Conservation (phyloP, 2,329 filamentous ascomycete genomes). For the Xenoacremonium recifei region DNA sequence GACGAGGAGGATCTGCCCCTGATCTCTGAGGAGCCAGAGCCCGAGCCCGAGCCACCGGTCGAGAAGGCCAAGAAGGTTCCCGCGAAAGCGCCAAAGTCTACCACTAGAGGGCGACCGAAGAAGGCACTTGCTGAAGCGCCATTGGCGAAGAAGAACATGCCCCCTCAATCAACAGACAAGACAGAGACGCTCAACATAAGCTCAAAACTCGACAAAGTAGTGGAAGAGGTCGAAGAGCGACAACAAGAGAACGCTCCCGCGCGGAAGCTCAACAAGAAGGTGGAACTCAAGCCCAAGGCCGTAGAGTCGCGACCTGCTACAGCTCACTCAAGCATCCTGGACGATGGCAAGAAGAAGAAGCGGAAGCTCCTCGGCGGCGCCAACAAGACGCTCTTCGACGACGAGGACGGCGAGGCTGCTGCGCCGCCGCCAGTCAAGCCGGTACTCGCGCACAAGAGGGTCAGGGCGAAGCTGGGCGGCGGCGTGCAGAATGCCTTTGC, state of each 20-base stretch:
- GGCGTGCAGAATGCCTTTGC: slow-evolving; percentile 48
- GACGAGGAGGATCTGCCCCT: slow-evolving; percentile 19
- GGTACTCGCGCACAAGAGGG: slow-evolving; percentile 25
- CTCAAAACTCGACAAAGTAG: slow-evolving; percentile 37
- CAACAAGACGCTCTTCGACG: slow-evolving; percentile 68
- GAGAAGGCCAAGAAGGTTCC: slow-evolving; percentile 11
- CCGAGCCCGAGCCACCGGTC: slow-evolving; percentile 8
- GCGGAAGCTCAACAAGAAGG: slow-evolving; percentile 11
- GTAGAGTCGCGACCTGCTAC: slow-evolving; percentile 6
- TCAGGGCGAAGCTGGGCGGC: slow-evolving; percentile 37
- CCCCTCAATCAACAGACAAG: slow-evolving; percentile 33
- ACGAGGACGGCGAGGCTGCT: slow-evolving; percentile 54
- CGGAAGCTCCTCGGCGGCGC: slow-evolving; percentile 66
- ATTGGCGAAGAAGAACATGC: slow-evolving; percentile 45
- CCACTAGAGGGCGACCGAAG: slow-evolving; percentile 41
- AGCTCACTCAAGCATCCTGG: slow-evolving; percentile 15
- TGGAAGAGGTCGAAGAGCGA: slow-evolving; percentile 33
- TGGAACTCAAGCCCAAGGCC: slow-evolving; percentile 12
- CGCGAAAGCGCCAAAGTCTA: slow-evolving; percentile 31
- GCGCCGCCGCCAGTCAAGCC: slow-evolving; percentile 30
- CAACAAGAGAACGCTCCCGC: slow-evolving; percentile 30
- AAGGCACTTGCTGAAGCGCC: slow-evolving; percentile 46
- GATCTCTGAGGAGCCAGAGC: slow-evolving; percentile 1
- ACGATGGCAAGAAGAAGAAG: slow-evolving; percentile 63
- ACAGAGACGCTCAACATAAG: slow-evolving; percentile 24